A percentile compares a stretch with the other conserved stretches of the same genome.
phyloP scores from a whole-genome alignment of 129 eudicot species.

The Arctium lappa region DNA sequence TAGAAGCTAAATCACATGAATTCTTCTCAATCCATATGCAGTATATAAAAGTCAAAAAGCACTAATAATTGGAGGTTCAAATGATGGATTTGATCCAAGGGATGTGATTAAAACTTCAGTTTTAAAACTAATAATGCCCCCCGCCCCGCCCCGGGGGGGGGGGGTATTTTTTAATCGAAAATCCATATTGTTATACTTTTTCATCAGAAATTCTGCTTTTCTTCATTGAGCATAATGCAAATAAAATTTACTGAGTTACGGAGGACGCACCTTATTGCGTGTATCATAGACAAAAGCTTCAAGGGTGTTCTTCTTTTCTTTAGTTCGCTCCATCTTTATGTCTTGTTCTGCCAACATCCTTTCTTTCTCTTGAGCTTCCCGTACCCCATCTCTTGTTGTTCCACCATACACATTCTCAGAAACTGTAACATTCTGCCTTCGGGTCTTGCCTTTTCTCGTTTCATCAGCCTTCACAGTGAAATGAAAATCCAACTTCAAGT shows the following conservation, averaged over 20 bases:
- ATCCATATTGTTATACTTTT: neutral
- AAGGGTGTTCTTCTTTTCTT: conserved; percentile 83
- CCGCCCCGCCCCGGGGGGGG: too few species aligned
- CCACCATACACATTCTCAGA: conserved; percentile 49
- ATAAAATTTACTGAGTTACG: neutral
- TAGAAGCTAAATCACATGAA: conserved; percentile 51
- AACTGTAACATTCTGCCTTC: conserved; percentile 50
- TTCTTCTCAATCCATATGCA: neutral
- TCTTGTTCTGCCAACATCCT: conserved; percentile 67
- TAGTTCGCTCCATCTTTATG: conserved; percentile 74
- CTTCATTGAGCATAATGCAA: neutral
- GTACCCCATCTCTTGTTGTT: conserved; percentile 46
- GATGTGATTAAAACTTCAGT: neutral
- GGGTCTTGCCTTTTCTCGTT: conserved; percentile 33
- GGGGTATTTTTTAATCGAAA: too few species aligned
- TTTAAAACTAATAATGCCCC: too few species aligned
- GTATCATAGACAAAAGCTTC: conserved; percentile 95
- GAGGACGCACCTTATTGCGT: conserved; percentile 65
- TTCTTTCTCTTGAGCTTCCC: conserved; percentile 68
- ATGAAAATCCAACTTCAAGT: neutral
- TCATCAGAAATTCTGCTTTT: neutral
- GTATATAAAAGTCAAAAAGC: conserved; percentile 1
- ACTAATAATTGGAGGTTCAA: neutral
- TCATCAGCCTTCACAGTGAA: conserved; percentile 44
- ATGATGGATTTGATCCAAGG: neutral